A percentile compares a stretch with the other conserved stretches of the same genome.
These are phyloP conservation scores for Saccharomyces hybrid DNA, from an alignment of 1,139 yeast genomes.

Conservation along the genomic window DNA sequence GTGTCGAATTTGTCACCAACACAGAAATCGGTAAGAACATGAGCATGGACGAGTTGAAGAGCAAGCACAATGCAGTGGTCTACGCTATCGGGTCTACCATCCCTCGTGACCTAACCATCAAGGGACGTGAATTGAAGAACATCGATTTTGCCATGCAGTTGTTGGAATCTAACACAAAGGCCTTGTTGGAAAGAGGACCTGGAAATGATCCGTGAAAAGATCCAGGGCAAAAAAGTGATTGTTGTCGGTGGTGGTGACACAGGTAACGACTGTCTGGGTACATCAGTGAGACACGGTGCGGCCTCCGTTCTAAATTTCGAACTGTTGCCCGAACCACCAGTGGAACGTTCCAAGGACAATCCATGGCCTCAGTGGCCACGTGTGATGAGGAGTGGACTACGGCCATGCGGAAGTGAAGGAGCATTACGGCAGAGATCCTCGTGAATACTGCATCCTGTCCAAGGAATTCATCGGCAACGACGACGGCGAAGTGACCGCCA, in stretches of 20 bases:
- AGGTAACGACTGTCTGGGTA: slow-evolving; percentile 98
- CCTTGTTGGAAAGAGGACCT: slow-evolving; percentile 74
- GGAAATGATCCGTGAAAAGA: slow-evolving; percentile 62
- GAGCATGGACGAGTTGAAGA: slow-evolving; percentile 59
- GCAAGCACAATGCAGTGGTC: slow-evolving; percentile 69
- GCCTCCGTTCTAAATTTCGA: slow-evolving; percentile 93
- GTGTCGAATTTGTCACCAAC: slow-evolving; percentile 68
- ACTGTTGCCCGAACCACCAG: slow-evolving; percentile 86
- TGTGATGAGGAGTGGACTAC: slow-evolving; percentile 91
- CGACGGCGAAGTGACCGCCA: slow-evolving; percentile 87
- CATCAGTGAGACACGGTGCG: slow-evolving; percentile 95
- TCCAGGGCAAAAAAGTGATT: slow-evolving; percentile 82
- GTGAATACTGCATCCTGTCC: slow-evolving; percentile 90
- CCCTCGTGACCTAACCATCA: slow-evolving; percentile 89
- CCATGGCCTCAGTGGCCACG: slow-evolving; percentile 99
- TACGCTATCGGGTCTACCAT: slow-evolving; percentile 95
- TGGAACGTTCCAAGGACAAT: slow-evolving; percentile 80
- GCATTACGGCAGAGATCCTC: slow-evolving; percentile 94
- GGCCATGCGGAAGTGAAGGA: slow-evolving; percentile 94
- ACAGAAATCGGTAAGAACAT: slow-evolving; percentile 80
- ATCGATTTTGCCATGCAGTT: slow-evolving; percentile 93
- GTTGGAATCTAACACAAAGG: slow-evolving; percentile 81
- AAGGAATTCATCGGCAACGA: slow-evolving; percentile 94
- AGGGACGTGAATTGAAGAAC: slow-evolving; percentile 85
- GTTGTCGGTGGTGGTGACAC: slow-evolving; percentile 99